Evolutionary conservation across 1,284 basidiomycete genomes (phyloP), one percentile per base, ranked within the genome.

Genomic region (Melampsora americana): DNA sequence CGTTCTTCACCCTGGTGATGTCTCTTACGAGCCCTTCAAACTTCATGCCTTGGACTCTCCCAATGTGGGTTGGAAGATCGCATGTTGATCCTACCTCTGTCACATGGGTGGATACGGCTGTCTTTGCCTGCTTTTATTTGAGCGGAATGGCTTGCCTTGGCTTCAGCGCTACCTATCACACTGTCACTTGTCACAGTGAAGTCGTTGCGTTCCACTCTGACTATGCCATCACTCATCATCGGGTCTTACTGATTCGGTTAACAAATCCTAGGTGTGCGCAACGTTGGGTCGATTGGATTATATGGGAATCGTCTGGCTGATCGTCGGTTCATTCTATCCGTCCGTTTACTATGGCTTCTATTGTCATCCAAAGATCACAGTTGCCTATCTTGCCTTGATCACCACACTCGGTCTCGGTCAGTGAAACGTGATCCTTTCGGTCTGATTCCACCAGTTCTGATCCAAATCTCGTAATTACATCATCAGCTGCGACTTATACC

Each of bases 271-370:
- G 73, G 73, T 76, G n/a, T 68, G 66, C 56, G 66, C 73, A 39
- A 76, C 66, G 30, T 76, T 76, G 20, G 66, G 73, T 16, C 53
- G 73, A 69, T 42, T 76, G 32, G 73, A 76, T n/a, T 76, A 76
- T 56, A 76, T 82, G 56, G 86, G 86, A 48, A 95, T 87, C 72
- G 85, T 86, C 28, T 81, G 85, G 60, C 82, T 86, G 74, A 86
- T 86, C 50, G 89, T 92, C 59, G 93, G 93, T 60, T 92, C 91
- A 39, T 91, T 91, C 82, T 88, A 90, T 78, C 90, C 92, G 1
- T 88, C 86, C 78, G 85, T 85, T 77, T 76, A 76, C 50, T 76
- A 76, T 30, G 88, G 87, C 1, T 91, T 91, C 83, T 90, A 86
- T 83, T 91, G 90, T 81, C 85, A 89, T 28, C 83, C 85, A 12